Base-by-base conservation (phyloP, 306 rosid genomes). In the Acacia crassicarpa region DNA sequence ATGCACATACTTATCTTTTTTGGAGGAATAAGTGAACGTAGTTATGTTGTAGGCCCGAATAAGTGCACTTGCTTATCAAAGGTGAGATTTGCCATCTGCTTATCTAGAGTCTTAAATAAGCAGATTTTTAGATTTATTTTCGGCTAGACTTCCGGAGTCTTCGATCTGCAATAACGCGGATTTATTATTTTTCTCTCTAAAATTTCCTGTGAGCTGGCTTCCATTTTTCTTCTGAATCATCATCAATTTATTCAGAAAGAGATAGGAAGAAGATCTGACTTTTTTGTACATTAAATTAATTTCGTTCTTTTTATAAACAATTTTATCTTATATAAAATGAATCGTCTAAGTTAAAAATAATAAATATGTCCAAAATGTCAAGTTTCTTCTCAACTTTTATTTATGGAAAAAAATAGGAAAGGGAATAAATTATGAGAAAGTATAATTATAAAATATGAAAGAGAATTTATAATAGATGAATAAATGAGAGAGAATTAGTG, bases 121-220 rank as follows among this genome's bases (percentile, higher is more conserved):
- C 85, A 68, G 77, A 83, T 84, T 85, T 84, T 85, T 84, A 85
- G 87, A 86, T 81, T 80, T 78, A 77, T 85, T 83, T 80, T 84
- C 87, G 86, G 85, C 87, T 77, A 65, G 78, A 84, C 84, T 83
- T 85, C 79, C 82, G 88, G 86, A 81, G 53, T 72, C 88, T 84
- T 83, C 82, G 61, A 76, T 68, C 59, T n/a, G 23, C 77, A 76
- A 20, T 77, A 80, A 81, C 53, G 48, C 67, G 23, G 30, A 25
- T 53, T 65, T 77, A 62, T 76, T 62, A 53, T 71, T 49, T 76
- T 84, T 77, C 66, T 44, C 61, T 84, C 80, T 44, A 45, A 58
- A 4, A 27, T 48, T 59, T 71, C 17, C 40, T n/a, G 6, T 38
- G 38, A 53, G 38, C 46, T 44, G 73, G 61, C 80, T 35, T 65